These are phyloP conservation scores for Claviceps fusiformis DNA, from an alignment of 2,329 filamentous ascomycete genomes.

Conservation along the genomic window DNA sequence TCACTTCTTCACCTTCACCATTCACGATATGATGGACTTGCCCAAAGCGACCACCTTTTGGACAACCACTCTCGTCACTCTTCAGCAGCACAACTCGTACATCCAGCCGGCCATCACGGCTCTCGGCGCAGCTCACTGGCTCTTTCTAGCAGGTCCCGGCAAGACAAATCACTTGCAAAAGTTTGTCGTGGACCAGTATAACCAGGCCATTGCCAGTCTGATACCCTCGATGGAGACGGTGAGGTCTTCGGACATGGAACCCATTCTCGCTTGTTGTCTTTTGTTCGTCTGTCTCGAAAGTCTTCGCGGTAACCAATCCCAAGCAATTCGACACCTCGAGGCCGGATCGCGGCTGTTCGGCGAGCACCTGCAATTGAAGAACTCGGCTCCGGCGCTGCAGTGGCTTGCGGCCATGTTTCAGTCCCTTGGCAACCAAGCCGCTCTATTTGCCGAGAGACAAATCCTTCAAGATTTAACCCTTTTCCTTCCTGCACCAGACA, in stretches of 20 bases:
- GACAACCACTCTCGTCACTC: neutral
- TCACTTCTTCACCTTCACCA: constrained; percentile 3
- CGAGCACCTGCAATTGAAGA: neutral
- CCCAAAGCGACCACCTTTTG: constrained; percentile 1
- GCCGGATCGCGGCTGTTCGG: constrained; percentile 1
- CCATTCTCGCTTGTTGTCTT: constrained; percentile 1
- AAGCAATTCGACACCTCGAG: constrained; percentile 2
- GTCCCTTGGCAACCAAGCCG: constrained; percentile 1
- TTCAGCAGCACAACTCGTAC: neutral
- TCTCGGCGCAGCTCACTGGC: constrained; percentile 1
- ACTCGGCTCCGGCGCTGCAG: neutral
- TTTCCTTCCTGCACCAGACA: neutral
- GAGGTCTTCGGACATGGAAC: neutral
- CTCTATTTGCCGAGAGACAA: neutral
- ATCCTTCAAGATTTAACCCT: neutral
- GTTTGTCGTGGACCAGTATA: constrained; percentile 1
- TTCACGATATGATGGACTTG: constrained; percentile 2
- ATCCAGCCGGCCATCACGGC: constrained; percentile 1
- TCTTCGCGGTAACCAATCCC: constrained; percentile 1
- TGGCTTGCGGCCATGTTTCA: constrained; percentile 4
- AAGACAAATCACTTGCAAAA: neutral
- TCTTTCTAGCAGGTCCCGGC: neutral
- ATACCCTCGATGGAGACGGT: neutral
- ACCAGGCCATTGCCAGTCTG: neutral
- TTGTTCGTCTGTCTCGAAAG: constrained; percentile 2